phyloP scores from a whole-genome alignment of 148 eudicot genomes.

The Fagopyrum esculentum region DNA sequence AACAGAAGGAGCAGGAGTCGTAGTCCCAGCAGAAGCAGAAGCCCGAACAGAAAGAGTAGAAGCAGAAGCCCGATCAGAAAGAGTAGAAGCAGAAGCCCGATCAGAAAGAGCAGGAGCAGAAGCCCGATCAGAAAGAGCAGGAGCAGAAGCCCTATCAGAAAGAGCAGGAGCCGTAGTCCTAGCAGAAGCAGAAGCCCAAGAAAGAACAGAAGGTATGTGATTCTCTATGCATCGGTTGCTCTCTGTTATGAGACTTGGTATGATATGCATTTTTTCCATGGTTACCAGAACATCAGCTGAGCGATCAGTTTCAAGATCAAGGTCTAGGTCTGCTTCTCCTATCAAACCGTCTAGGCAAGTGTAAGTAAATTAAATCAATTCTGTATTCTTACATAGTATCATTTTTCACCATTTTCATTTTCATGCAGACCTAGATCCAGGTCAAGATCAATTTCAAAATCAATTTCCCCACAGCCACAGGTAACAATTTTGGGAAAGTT shows the following conservation, averaged over 20 bases:
- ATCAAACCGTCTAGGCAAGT: constrained; percentile 60
- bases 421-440: constrained; percentile 35
- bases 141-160: constrained; percentile 23
- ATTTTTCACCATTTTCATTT: not conserved
- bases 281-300: constrained; percentile 54
- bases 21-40: constrained; percentile 45
- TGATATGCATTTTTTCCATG: not conserved
- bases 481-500: not conserved
- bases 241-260: not conserved
- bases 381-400: not conserved
- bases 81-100: too few species aligned
- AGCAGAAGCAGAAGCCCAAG: constrained; percentile 52
- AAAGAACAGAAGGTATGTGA: constrained; percentile 52
- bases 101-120: constrained; percentile 1
- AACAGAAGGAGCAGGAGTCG: constrained; percentile 66
- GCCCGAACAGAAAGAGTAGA: constrained; percentile 46
- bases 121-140: constrained; percentile 22
- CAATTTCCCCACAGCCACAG: constrained; percentile 16
- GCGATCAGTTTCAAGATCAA: constrained; percentile 58
- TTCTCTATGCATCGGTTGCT: not conserved
- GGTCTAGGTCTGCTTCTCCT: constrained; percentile 77
- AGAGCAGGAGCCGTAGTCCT: constrained; percentile 24
- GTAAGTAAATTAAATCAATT: not conserved
- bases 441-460: constrained; percentile 37
- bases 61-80: constrained; percentile 17